Percentiles rank a stretch among this genome's conserved stretches.
These are phyloP conservation scores for Nannizziopsis arthrosporioides DNA, from an alignment of 2,329 filamentous ascomycete genomes.

Conservation along the genomic window DNA sequence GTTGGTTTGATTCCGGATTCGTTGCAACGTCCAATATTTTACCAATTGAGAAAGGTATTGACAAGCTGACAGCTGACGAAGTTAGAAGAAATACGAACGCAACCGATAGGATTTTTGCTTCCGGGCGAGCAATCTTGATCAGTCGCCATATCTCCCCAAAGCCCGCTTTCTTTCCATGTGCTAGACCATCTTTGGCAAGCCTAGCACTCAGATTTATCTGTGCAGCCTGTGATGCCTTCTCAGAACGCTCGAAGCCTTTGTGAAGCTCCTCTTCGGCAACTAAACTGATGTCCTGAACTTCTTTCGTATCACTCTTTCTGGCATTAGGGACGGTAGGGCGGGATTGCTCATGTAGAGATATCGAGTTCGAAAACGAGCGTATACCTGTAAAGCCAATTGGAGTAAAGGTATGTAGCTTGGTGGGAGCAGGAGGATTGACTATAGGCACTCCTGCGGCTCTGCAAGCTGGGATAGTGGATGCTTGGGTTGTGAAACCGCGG, in stretches of 20 bases:
- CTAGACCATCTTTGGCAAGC: conserved; percentile 65
- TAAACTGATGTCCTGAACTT: conserved; percentile 21
- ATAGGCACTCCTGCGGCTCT: neutral
- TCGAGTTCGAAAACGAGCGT: neutral
- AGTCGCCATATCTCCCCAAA: conserved; percentile 71
- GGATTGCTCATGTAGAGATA: neutral
- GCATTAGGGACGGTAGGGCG: neutral
- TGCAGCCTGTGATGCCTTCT: conserved; percentile 74
- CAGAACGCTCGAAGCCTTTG: conserved; percentile 57
- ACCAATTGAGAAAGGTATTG: conserved; percentile 90
- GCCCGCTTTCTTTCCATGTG: conserved; percentile 44
- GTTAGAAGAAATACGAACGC: conserved; percentile 79
- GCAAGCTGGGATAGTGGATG: neutral
- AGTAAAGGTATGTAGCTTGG: neutral
- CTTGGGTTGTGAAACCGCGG: neutral
- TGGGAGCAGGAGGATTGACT: neutral
- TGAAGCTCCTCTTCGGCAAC: conserved; percentile 36
- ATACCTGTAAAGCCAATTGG: neutral
- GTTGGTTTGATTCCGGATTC: conserved; percentile 49
- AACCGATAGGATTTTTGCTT: conserved; percentile 61
- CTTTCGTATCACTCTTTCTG: conserved; percentile 15
- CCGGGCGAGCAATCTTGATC: conserved; percentile 77
- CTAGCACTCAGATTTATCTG: conserved; percentile 83
- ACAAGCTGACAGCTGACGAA: conserved; percentile 89
- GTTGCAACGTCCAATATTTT: conserved; percentile 89